Evolutionary conservation across 139 green algal species (phyloP).

Genomic region (Klebsormidium nitens): DNA sequence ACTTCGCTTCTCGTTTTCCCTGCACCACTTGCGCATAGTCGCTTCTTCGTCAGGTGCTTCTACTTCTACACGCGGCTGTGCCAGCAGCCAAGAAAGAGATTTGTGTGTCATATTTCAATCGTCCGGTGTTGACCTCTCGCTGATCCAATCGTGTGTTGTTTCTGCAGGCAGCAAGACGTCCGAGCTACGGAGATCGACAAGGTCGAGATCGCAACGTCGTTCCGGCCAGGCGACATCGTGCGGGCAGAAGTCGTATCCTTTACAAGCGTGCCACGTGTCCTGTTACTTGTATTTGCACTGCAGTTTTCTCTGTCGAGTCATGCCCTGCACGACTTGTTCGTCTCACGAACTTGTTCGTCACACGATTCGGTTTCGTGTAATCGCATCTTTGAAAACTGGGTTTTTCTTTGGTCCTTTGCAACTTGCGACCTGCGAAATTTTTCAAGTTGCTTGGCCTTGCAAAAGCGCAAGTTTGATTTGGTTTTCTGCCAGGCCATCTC

Average conservation of each 20-base stretch:
- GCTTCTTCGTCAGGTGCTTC: not conserved
- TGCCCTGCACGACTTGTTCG: too few relatives aligned
- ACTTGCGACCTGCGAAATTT: too few relatives aligned
- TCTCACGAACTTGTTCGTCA: too few relatives aligned
- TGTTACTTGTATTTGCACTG: too few relatives aligned
- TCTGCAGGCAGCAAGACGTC: conserved; percentile 38
- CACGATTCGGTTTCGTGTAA: too few relatives aligned
- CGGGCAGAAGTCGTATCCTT: conserved; percentile 45
- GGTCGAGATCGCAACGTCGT: conserved; percentile 75
- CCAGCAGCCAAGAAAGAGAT: not conserved
- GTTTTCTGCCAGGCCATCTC: too few relatives aligned
- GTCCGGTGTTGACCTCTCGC: not conserved
- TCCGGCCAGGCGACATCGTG: conserved; percentile 85
- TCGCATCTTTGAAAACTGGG: too few relatives aligned
- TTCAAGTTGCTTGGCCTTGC: too few relatives aligned
- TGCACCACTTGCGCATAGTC: not conserved
- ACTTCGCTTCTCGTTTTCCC: too few relatives aligned
- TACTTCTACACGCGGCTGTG: not conserved
- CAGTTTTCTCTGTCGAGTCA: too few relatives aligned
- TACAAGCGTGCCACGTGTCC: conserved; percentile 53
- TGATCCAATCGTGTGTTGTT: not conserved
- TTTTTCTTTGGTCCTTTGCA: too few relatives aligned
- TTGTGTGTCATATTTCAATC: not conserved
- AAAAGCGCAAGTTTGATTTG: too few relatives aligned
- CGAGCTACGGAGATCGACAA: conserved; percentile 78